Evolutionary conservation across 306 rosid species (phyloP).

Genomic region (Psophocarpus tetragonolobus): DNA sequence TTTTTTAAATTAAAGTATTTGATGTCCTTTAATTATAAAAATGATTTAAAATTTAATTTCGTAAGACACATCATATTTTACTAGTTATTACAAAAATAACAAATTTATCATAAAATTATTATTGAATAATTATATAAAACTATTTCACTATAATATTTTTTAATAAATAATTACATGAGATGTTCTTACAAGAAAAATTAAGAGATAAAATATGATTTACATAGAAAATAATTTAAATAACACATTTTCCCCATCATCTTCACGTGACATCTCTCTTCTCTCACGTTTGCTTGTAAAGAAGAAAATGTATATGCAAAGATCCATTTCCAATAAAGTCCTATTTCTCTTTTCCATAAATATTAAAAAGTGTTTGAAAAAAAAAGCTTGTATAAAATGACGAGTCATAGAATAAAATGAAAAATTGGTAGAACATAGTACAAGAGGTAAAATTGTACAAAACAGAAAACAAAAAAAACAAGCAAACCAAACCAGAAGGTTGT

Average conservation of each 20-base stretch:
- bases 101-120: no score
- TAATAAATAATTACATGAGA: no score
- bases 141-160: no score
- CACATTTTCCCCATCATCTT: neutral
- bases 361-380: neutral
- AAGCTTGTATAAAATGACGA: neutral
- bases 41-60: no score
- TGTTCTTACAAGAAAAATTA: no score
- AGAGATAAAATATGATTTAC: no score
- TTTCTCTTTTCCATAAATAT: neutral
- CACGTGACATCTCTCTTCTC: neutral
- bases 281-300: neutral
- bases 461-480: neutral
- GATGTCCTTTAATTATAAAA: no score
- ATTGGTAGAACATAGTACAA: neutral
- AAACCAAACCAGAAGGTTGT: constrained; percentile 19
- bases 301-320: neutral
- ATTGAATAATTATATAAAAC: no score
- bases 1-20: no score
- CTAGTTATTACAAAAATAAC: no score
- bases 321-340: neutral
- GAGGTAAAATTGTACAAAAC: neutral
- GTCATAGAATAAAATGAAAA: neutral
- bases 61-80: no score
- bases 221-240: neutral